Base-by-base conservation (phyloP, 306 rosid genomes). In the Heteromeles arbutifolia region DNA sequence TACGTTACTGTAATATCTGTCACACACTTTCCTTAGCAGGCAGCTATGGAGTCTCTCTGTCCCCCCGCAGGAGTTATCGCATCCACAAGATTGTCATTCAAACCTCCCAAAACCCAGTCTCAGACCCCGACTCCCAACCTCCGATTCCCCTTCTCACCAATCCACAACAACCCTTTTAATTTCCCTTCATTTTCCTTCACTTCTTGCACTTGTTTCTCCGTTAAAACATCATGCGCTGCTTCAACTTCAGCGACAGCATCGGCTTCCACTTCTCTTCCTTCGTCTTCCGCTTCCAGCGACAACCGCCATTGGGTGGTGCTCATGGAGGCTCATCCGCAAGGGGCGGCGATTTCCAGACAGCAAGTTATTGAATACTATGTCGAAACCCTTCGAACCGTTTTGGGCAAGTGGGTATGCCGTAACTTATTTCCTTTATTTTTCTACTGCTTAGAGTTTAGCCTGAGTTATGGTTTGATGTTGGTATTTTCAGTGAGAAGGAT, bases 231-330 rank as follows among this genome's bases (percentile, higher is more conserved):
- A 54, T 62, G 77, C 41, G 84, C 77, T 75, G 67, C 86, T 78
- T 72, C 83, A 65, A n/a, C 87, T 37, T 70, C 85, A 75, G 15
- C 83, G 34, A 58, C 87, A 54, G 50, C 68, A 0, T 18, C 87
- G 39, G 8, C 81, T 80, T 82, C 84, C 11, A 65, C 61, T 70
- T 69, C 85, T 70, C 78, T 77, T 72, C 80, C 76, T 65, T 67
- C 65, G 65, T 81, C 79, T 87, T 62, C 90, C 68, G 13, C 81
- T 67, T 43, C 76, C 69, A 57, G 80, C 63, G 82, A 82, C 52
- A 87, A 85, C 81, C 86, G 85, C 83, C 90, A 85, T 14, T 93
- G 96, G 96, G 80, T 84, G 82, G 95, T 90, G 48, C 82, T 86
- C 73, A 79, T 93, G 95, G 90, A 89, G 75, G 62, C 74, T 34